Evolutionary conservation across 768 basidiomycete genomes (phyloP).

Genomic region (Melanogaster broomeanus): DNA sequence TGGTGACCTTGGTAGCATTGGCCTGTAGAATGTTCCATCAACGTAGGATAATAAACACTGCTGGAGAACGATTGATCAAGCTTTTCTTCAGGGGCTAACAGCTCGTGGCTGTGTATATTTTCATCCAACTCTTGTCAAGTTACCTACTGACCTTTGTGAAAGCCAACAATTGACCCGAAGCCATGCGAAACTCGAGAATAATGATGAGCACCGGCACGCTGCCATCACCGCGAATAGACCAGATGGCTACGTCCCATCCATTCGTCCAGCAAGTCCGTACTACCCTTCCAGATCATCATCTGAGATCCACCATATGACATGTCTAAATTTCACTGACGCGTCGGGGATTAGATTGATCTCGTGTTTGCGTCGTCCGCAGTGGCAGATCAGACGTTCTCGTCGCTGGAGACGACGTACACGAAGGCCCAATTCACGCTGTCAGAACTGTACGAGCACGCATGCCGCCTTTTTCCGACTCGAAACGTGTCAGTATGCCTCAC

Average conservation of each 20-base stretch:
- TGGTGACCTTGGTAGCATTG: conserved; percentile 41
- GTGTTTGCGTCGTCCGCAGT: conserved; percentile 50
- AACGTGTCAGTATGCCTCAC: conserved; percentile 14
- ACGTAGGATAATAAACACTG: too few species aligned
- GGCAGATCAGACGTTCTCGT: conserved; percentile 41
- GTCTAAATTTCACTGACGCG: conserved; percentile 4
- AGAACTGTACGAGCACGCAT: conserved; percentile 43
- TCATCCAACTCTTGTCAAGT: not conserved
- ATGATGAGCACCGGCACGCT: conserved; percentile 20
- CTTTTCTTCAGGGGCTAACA: not conserved
- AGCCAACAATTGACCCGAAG: not conserved
- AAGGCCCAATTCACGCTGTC: conserved; percentile 46
- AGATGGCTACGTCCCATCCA: conserved; percentile 44
- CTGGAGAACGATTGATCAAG: too few species aligned
- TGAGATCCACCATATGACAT: not conserved
- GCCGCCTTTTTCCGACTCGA: conserved; percentile 18
- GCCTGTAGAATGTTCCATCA: not conserved
- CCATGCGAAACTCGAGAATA: conserved; percentile 17
- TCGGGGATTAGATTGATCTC: conserved; percentile 57
- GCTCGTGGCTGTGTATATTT: conserved; percentile 21
- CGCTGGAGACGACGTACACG: conserved; percentile 45
- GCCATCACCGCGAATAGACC: conserved; percentile 31
- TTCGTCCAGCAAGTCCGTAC: conserved; percentile 54
- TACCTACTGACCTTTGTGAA: not conserved
- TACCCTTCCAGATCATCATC: not conserved